Conservation (phyloP, 768 basidiomycete genomes). For the Mycena latifolia region DNA sequence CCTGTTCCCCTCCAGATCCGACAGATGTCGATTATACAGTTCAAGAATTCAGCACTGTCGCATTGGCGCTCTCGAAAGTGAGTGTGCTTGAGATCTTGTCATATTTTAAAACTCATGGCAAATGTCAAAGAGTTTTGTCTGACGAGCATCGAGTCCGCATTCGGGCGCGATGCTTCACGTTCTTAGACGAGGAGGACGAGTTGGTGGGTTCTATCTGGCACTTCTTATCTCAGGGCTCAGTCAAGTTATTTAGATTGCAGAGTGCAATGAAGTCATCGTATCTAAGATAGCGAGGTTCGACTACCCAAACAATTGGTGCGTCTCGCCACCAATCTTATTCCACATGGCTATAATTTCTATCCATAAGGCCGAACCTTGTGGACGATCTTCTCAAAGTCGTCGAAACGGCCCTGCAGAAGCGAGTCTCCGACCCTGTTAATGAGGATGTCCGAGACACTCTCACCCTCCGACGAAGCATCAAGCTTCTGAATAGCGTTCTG, state of each 20-base stretch:
- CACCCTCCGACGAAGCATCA: conserved; percentile 69
- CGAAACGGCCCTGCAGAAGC: conserved; percentile 62
- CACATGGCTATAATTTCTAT: conserved; percentile 1
- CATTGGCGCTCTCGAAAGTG: conserved; percentile 89
- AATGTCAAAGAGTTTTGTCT: conserved; percentile 66
- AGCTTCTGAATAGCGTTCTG: conserved; percentile 72
- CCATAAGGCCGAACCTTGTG: conserved; percentile 70
- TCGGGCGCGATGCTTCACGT: conserved; percentile 70
- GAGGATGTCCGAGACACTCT: conserved; percentile 60
- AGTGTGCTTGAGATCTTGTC: conserved; percentile 36
- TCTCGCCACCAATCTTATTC: conserved; percentile 9
- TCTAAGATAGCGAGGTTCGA: conserved; percentile 85
- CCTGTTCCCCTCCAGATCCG: conserved; percentile 75
- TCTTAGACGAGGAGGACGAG: conserved; percentile 85
- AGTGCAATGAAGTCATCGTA: conserved; percentile 81
- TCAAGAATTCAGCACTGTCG: conserved; percentile 82
- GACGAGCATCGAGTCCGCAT: conserved; percentile 78
- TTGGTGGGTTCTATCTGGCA: conserved; percentile 59
- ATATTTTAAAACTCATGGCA: conserved; percentile 24
- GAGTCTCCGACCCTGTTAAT: conserved; percentile 54
- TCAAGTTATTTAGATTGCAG: conserved; percentile 68
- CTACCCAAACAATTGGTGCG: conserved; percentile 79
- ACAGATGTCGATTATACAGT: conserved; percentile 88
- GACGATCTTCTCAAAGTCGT: conserved; percentile 67
- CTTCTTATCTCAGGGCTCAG: conserved; percentile 18